A percentile compares a stretch with the other conserved stretches of the same genome.
Evolutionary conservation across 139 green algal genomes (phyloP).

Genomic region (Coccomyxa sp.): DNA sequence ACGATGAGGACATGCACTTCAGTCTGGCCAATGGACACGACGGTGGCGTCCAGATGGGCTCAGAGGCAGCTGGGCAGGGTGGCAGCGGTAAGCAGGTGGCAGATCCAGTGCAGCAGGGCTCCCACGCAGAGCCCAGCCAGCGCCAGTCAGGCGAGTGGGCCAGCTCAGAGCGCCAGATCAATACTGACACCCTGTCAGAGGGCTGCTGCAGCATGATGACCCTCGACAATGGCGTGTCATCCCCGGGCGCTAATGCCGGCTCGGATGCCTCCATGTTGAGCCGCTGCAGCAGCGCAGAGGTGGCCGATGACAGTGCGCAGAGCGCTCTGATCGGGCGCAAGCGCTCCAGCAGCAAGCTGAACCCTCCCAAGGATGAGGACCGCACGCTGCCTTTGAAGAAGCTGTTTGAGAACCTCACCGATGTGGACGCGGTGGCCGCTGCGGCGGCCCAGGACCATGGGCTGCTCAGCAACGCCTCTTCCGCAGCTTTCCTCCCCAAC

Average conservation of each 20-base stretch:
- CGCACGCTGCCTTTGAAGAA: constrained; percentile 19
- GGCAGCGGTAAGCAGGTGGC: too few relatives aligned
- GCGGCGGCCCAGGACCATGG: background rate
- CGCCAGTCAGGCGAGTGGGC: too few relatives aligned
- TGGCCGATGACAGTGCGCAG: background rate
- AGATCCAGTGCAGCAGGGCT: too few relatives aligned
- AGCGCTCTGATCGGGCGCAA: background rate
- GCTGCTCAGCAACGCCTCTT: background rate
- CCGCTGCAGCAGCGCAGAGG: background rate
- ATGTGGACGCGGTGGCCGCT: background rate
- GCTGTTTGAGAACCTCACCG: constrained; percentile 25
- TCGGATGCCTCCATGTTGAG: constrained; percentile 4
- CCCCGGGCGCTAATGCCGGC: background rate
- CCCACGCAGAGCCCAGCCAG: too few relatives aligned
- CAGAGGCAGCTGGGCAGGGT: too few relatives aligned
- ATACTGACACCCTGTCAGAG: background rate
- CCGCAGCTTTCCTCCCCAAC: background rate
- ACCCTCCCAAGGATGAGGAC: constrained; percentile 13
- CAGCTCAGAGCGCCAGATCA: too few relatives aligned
- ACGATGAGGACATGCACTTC: background rate
- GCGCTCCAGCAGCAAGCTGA: background rate
- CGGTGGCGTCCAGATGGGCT: too few relatives aligned
- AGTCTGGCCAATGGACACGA: too few relatives aligned
- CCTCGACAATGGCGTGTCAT: background rate
- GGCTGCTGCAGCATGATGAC: background rate